Evolutionary conservation across 108 stramenopile species (phyloP).

Genomic region (Skeletonema potamos): DNA sequence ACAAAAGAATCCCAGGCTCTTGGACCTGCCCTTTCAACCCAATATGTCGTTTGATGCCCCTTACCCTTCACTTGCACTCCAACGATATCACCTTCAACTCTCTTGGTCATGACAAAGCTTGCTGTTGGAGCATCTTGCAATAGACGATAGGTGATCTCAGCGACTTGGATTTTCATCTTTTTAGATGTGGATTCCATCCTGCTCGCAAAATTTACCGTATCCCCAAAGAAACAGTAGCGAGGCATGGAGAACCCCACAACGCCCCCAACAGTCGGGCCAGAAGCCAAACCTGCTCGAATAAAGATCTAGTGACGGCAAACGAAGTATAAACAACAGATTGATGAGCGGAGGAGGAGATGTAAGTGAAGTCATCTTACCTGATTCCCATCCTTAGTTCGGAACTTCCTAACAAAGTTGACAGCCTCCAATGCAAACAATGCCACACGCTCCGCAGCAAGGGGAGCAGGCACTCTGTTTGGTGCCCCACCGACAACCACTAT

Average conservation of each 20-base stretch:
- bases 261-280: constrained; percentile 25
- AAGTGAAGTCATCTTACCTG: not conserved
- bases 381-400: constrained; percentile 35
- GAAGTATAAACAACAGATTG: not conserved
- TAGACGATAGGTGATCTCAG: constrained; percentile 35
- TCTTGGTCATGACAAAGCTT: constrained; percentile 18
- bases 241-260: constrained; percentile 40
- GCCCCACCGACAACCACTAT: constrained; percentile 49
- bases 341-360: not conserved
- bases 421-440: constrained; percentile 39
- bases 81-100: constrained; percentile 23
- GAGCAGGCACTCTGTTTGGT: constrained; percentile 28
- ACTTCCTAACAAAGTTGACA: constrained; percentile 31
- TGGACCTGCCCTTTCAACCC: constrained; percentile 12
- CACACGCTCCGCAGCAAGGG: constrained; percentile 40
- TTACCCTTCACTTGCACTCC: constrained; percentile 43
- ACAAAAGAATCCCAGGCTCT: constrained; percentile 2
- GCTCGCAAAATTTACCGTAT: constrained; percentile 30
- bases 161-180: constrained; percentile 37
- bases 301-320: constrained; percentile 6
- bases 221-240: constrained; percentile 41
- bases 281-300: constrained; percentile 37
- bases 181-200: constrained; percentile 32
- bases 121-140: constrained; percentile 35
- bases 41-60: constrained; percentile 34